phyloP scores from a whole-genome alignment of 139 green algal species.

The Deuterostichococcus epilithicus region DNA sequence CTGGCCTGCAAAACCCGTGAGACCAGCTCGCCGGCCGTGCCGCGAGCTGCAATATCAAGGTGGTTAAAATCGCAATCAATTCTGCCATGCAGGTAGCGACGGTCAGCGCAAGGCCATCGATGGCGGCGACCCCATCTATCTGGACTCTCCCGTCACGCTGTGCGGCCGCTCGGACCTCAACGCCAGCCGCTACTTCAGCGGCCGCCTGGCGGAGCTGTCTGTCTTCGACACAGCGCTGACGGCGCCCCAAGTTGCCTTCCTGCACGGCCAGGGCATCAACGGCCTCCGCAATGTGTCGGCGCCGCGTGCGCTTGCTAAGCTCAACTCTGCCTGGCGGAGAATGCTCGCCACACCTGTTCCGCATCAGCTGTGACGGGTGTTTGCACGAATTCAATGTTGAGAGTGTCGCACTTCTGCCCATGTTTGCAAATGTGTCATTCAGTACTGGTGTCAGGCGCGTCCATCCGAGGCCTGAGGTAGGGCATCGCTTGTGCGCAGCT shows the following conservation, averaged over 20 bases:
- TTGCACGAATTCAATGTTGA: too few species aligned
- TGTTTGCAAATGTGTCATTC: too few species aligned
- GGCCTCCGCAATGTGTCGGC: not conserved
- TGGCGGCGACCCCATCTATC: constrained; percentile 30
- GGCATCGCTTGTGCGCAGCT: not conserved
- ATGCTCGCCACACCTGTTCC: too few species aligned
- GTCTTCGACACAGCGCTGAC: constrained; percentile 20
- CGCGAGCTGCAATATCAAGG: too few species aligned
- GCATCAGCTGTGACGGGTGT: too few species aligned
- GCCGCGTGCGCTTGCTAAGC: not conserved
- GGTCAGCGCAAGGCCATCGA: constrained; percentile 10
- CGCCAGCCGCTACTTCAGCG: constrained; percentile 17
- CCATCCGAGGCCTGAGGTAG: too few species aligned
- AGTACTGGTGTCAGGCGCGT: too few species aligned
- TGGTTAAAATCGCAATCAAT: too few species aligned
- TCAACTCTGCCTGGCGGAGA: too few species aligned
- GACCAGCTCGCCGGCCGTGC: too few species aligned
- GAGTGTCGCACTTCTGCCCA: too few species aligned
- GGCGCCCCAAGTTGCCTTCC: constrained; percentile 2
- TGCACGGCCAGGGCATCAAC: constrained; percentile 5
- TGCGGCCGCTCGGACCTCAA: constrained; percentile 29
- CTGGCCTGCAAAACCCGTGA: too few species aligned
- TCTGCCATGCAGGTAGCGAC: not conserved
- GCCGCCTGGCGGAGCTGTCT: constrained; percentile 16
- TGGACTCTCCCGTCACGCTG: constrained; percentile 30